Conservation (phyloP, 768 basidiomycete genomes). For the Hygrophorus russula region DNA sequence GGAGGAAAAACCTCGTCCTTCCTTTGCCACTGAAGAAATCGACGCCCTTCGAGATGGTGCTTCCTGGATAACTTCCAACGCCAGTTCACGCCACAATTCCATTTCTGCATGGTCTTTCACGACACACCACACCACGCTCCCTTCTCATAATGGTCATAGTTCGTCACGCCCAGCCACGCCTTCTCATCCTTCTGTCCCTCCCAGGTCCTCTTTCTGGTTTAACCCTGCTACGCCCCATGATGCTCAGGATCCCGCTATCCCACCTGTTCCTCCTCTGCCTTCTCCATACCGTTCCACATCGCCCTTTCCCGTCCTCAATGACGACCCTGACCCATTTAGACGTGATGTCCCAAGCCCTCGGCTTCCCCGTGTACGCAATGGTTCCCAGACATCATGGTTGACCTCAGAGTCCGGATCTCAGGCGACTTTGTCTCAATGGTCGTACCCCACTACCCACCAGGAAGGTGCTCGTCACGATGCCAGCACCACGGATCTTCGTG, state of each 20-base stretch:
- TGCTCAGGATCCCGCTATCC: slow-evolving; percentile 32
- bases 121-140: slow-evolving; percentile 39
- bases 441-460: slow-evolving; percentile 42
- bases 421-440: slow-evolving; percentile 54
- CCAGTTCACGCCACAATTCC: slow-evolving; percentile 43
- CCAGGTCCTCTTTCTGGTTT: slow-evolving; percentile 59
- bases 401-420: slow-evolving; percentile 52
- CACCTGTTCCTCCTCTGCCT: slow-evolving; percentile 64
- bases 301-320: slow-evolving; percentile 24
- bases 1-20: slow-evolving; percentile 46
- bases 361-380: slow-evolving; percentile 36
- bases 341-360: slow-evolving; percentile 34
- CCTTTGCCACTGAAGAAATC: slow-evolving; percentile 62
- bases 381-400: slow-evolving; percentile 67
- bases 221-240: slow-evolving; percentile 27
- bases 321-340: slow-evolving; percentile 56
- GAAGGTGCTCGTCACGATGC: slow-evolving; percentile 23
- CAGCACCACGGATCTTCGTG: slow-evolving; percentile 31
- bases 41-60: slow-evolving; percentile 64
- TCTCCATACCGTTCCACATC: slow-evolving; percentile 43
- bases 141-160: slow-evolving; percentile 23
- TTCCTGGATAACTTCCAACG: slow-evolving; percentile 71
- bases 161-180: slow-evolving; percentile 21
- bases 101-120: slow-evolving; percentile 66
- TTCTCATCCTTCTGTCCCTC: slow-evolving; percentile 31